Conservation (phyloP, 176 grass and related monocot species). For the Avena sativa region DNA sequence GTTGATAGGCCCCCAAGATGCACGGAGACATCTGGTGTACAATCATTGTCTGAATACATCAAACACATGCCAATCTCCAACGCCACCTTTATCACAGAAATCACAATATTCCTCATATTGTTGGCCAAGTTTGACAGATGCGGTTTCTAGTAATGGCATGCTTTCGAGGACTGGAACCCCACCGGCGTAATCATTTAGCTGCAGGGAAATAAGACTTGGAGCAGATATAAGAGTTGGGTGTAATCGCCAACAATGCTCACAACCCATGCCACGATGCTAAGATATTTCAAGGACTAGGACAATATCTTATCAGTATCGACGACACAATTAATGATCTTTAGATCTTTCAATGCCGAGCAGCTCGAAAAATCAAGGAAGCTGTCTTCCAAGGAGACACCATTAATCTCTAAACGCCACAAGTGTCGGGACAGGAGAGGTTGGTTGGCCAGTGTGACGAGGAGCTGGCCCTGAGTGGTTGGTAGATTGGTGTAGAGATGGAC, state of each 20-base stretch:
- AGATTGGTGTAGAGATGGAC: background rate
- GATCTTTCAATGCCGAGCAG: background rate
- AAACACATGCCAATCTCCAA: background rate
- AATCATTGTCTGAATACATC: background rate
- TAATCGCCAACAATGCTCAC: background rate
- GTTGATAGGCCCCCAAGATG: background rate
- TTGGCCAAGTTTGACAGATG: constrained; percentile 17
- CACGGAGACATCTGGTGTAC: background rate
- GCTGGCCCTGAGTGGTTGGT: background rate
- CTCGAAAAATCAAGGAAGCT: background rate
- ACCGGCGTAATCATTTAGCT: background rate
- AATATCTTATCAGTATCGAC: background rate
- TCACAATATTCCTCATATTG: background rate
- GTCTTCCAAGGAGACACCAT: background rate
- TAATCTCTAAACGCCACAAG: background rate
- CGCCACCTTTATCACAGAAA: constrained; percentile 12
- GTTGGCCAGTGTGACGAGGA: background rate
- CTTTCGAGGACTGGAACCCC: constrained; percentile 27
- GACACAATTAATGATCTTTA: background rate
- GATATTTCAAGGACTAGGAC: constrained; percentile 19
- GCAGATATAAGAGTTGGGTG: constrained; percentile 12
- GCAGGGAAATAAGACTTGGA: constrained; percentile 18
- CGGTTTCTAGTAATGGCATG: too few species aligned
- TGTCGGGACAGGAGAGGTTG: background rate
- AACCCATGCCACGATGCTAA: background rate